Conservation (phyloP, 2,329 filamentous ascomycete genomes). For the Talaromyces rugulosus region DNA sequence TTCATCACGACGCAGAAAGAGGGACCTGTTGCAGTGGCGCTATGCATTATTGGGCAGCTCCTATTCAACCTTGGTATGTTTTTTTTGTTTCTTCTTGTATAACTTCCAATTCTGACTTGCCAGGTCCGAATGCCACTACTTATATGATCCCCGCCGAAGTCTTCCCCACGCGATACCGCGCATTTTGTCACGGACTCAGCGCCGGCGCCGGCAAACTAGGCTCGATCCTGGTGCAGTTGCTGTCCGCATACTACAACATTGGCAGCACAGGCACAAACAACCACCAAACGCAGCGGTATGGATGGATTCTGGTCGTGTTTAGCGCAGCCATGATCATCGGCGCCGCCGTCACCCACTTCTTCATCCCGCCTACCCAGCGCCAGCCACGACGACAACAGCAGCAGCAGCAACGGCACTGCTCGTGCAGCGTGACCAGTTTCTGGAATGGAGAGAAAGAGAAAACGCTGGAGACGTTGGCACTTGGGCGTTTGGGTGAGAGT, state of each 20-base stretch:
- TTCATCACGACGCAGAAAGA: slow-evolving; percentile 37
- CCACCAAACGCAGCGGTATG: slow-evolving; percentile 33
- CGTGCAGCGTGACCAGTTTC: slow-evolving; percentile 22
- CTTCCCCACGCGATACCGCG: slow-evolving; percentile 54
- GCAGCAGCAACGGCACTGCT: slow-evolving; percentile 23
- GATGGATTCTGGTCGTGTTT: slow-evolving; percentile 39
- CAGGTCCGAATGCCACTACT: slow-evolving; percentile 38
- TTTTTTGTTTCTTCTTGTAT: slow-evolving; percentile 6
- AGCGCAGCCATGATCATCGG: slow-evolving; percentile 40
- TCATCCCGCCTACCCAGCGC: slow-evolving; percentile 36
- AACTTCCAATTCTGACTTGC: neutral
- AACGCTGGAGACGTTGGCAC: slow-evolving; percentile 35
- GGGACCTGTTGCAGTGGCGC: slow-evolving; percentile 32
- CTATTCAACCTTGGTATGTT: slow-evolving; percentile 46
- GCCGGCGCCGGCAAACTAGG: slow-evolving; percentile 54
- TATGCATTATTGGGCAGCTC: slow-evolving; percentile 44
- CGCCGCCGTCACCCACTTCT: slow-evolving; percentile 36
- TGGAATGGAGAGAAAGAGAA: slow-evolving; percentile 22
- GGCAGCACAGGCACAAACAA: slow-evolving; percentile 27
- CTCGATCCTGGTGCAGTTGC: slow-evolving; percentile 41
- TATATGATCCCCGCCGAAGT: slow-evolving; percentile 53
- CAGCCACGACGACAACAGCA: slow-evolving; percentile 17
- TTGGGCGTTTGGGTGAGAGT: slow-evolving; percentile 33
- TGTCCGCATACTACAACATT: slow-evolving; percentile 38
- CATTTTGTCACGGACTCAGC: slow-evolving; percentile 51